Conservation (phyloP, 2,329 filamentous ascomycete species). For the Colletotrichum destructivum region DNA sequence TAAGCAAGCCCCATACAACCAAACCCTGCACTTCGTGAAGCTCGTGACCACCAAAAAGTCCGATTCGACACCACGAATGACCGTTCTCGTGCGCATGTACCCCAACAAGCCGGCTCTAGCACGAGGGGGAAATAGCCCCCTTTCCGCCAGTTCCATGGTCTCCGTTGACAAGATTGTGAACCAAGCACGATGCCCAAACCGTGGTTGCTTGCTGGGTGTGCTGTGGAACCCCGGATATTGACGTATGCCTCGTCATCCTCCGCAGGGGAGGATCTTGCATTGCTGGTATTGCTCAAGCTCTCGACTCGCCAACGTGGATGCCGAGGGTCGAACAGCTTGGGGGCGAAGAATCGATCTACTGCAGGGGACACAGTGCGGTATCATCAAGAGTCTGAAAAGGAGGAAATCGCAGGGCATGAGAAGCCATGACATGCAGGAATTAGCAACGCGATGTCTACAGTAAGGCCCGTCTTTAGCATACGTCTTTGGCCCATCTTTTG, state of each 20-base stretch:
- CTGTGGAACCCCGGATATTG: constrained; percentile 21
- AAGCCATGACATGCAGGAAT: constrained; percentile 2
- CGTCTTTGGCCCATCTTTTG: neutral
- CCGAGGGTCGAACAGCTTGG: neutral
- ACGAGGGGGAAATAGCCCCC: neutral
- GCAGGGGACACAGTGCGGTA: neutral
- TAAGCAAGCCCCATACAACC: neutral
- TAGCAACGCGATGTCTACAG: neutral
- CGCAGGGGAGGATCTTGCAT: neutral
- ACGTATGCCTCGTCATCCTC: constrained; percentile 24
- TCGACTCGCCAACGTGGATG: neutral
- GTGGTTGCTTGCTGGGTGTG: neutral
- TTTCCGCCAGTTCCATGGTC: constrained; percentile 1
- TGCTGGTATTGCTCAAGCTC: neutral
- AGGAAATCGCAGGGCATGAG: too few relatives aligned
- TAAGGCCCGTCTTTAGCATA: neutral
- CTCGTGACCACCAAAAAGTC: constrained; percentile 1
- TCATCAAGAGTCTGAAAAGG: neutral
- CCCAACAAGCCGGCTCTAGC: neutral
- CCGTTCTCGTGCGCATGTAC: neutral
- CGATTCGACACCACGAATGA: neutral
- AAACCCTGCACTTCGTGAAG: constrained; percentile 6
- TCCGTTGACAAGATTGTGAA: neutral
- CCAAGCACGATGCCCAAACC: neutral
- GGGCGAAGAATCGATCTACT: neutral